These are phyloP conservation scores for Tillandsia leiboldiana DNA, from an alignment of 176 grass and related monocot species.

Conservation along the genomic window DNA sequence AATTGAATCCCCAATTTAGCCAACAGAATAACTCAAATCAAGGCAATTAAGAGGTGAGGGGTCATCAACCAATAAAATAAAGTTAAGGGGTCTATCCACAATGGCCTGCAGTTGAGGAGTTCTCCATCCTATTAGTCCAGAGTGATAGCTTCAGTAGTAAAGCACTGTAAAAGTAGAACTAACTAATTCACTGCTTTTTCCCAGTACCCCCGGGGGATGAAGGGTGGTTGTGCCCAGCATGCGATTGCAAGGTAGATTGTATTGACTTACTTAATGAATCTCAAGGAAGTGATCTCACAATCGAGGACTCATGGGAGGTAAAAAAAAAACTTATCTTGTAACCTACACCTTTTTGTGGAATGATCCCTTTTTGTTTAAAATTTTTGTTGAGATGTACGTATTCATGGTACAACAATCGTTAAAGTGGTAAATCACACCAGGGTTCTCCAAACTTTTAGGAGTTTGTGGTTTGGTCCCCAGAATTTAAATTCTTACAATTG, in stretches of 20 bases:
- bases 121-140: no score
- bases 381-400: neutral
- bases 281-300: conserved; percentile 62
- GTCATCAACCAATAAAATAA: no score
- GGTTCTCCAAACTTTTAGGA: no score
- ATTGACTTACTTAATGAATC: conserved; percentile 82
- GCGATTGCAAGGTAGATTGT: conserved; percentile 83
- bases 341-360: no score
- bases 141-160: neutral
- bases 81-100: no score
- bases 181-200: conserved; percentile 25
- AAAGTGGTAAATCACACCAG: neutral
- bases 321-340: conserved; percentile 1
- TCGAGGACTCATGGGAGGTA: conserved; percentile 95
- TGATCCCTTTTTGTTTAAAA: neutral
- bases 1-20: no score
- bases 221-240: conserved; percentile 90
- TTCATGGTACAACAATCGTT: neutral
- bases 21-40: no score
- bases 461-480: no score
- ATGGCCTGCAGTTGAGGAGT: no score
- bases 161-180: conserved; percentile 3
- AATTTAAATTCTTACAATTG: no score
- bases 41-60: no score
- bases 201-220: conserved; percentile 69